Base-by-base conservation (phyloP, 192 early-diverging fungal species). In the Thamnidium elegans region DNA sequence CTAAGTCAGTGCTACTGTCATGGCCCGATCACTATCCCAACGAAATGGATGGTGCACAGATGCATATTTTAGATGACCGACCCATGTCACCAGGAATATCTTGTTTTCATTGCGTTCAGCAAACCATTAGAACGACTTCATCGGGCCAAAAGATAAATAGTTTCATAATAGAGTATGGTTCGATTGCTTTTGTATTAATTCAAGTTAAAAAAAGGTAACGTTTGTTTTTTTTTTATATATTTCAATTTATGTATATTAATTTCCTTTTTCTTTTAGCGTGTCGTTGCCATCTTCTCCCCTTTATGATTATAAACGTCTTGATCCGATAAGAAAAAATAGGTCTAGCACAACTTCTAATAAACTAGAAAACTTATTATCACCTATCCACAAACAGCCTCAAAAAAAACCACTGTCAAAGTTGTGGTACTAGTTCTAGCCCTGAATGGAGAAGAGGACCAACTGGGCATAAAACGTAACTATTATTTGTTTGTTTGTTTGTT, bases 401-500 rank as follows among this genome's bases (percentile, higher is more conserved):
- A 48, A 36, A n/a, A 31, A 67, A 68, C 7, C n/a, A 21, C 20
- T 73, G 71, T 59, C 66, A 73, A 53, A 73, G 61, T 36, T 73
- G 71, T 73, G 51, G 54, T 11, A 73, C 71, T 9, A 48, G 55
- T 26, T 63, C 65, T 23, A 68, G 66, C 8, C 71, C 71, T 31
- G 71, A 73, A 64, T 73, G 71, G 71, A 30, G 71, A 46, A 67
- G 66, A 53, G 71, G 71, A 2, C 71, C 71, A n/a, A 63, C 61
- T 21, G 71, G 71, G 4, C 71, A 73, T 58, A 73, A 73, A 60
- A 73, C 71, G 71, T 73, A 63, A 68, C 62, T 52, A 31, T 11
- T 4, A 56, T 36, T 36, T 36, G 34, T 39, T 39, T 39, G 5
- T 10, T 47, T 42, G n/a, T 32, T 58, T 63, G 15, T 48, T 39